phyloP scores from a whole-genome alignment of 1,284 basidiomycete genomes.

The Rhizoctonia solani region DNA sequence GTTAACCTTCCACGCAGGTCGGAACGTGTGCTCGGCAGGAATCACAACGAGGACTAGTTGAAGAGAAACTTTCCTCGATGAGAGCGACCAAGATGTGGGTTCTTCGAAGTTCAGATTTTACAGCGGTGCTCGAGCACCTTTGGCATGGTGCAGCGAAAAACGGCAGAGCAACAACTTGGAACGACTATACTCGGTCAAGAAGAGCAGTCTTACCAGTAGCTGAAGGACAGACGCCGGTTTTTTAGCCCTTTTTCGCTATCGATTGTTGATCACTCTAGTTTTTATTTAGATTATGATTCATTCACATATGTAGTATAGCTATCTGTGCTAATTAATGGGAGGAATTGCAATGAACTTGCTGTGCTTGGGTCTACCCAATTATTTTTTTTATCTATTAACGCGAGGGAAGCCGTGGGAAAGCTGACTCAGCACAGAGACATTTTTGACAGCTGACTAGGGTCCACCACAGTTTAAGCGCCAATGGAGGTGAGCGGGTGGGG shows the following conservation, averaged over 20 bases:
- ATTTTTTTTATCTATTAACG: too few relatives aligned
- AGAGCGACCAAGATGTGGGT: constrained; percentile 2
- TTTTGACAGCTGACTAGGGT: too few relatives aligned
- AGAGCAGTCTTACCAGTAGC: constrained; percentile 7
- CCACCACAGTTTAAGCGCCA: too few relatives aligned
- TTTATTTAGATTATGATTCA: too few relatives aligned
- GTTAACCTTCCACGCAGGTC: background rate
- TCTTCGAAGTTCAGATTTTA: constrained; percentile 12
- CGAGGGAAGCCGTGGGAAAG: too few relatives aligned
- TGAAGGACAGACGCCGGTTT: background rate
- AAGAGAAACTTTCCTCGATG: background rate
- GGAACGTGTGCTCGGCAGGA: constrained; percentile 12
- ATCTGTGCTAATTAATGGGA: too few relatives aligned
- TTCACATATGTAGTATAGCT: too few relatives aligned
- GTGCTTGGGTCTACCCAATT: too few relatives aligned
- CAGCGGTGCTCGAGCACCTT: constrained; percentile 6
- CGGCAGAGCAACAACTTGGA: constrained; percentile 3
- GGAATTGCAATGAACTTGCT: too few relatives aligned
- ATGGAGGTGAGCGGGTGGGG: too few relatives aligned
- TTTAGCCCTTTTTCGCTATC: background rate
- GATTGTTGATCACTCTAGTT: background rate
- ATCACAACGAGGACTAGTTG: background rate
- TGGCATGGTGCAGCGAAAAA: constrained; percentile 19
- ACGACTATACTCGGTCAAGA: constrained; percentile 15
- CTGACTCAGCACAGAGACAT: too few relatives aligned